Evolutionary conservation across 768 basidiomycete genomes (phyloP).

Genomic region (Kwoniella mangroviensis): DNA sequence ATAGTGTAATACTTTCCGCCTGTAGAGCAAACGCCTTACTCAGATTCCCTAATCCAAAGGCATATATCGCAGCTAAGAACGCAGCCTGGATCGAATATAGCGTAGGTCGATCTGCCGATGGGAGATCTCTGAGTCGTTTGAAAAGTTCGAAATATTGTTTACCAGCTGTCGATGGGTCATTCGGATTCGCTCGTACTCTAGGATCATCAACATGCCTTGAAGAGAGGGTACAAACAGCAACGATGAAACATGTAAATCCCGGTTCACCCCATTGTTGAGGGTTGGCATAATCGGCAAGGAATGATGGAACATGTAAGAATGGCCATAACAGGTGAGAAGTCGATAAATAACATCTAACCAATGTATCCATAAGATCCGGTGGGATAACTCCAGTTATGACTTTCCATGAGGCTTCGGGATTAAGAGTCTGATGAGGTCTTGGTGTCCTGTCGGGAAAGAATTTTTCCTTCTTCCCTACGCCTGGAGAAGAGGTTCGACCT

Average conservation of each 20-base stretch:
- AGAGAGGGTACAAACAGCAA: constrained; percentile 87
- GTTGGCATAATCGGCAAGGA: constrained; percentile 87
- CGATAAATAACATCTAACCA: constrained; percentile 70
- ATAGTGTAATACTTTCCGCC: constrained; percentile 84
- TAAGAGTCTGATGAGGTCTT: constrained; percentile 71
- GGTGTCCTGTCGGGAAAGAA: constrained; percentile 82
- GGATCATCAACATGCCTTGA: constrained; percentile 92
- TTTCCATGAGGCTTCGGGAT: constrained; percentile 86
- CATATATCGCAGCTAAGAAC: constrained; percentile 89
- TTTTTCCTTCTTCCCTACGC: constrained; percentile 31
- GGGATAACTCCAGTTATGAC: constrained; percentile 82
- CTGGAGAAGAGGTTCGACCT: constrained; percentile 16
- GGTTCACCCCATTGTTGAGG: constrained; percentile 95
- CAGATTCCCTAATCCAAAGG: constrained; percentile 84
- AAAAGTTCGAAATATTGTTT: constrained; percentile 91
- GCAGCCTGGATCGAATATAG: constrained; percentile 90
- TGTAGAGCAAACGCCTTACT: constrained; percentile 84
- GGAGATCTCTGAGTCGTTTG: constrained; percentile 80
- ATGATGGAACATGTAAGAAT: constrained; percentile 88
- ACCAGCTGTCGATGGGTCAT: constrained; percentile 83
- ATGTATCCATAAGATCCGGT: constrained; percentile 87
- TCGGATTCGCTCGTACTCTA: constrained; percentile 79
- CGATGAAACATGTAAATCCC: constrained; percentile 90
- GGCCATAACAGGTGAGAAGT: constrained; percentile 93
- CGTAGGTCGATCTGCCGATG: constrained; percentile 84